These are phyloP conservation scores for Zygotorulaspora sp. DNA, from an alignment of 805 yeast species.

Conservation along the genomic window DNA sequence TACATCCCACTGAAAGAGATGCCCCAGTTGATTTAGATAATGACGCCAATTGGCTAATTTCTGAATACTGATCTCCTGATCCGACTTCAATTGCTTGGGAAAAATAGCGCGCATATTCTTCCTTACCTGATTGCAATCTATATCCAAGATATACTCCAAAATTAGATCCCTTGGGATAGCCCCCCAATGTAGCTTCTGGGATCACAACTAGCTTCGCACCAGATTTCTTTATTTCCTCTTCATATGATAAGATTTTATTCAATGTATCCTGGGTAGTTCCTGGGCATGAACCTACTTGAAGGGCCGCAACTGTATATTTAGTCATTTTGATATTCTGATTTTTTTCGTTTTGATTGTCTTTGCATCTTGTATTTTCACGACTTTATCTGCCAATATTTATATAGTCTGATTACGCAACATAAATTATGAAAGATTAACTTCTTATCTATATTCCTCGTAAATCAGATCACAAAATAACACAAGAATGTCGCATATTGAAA, in stretches of 20 bases:
- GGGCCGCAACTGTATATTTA: slow-evolving; percentile 39
- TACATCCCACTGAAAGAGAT: slow-evolving; percentile 39
- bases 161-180: slow-evolving; percentile 43
- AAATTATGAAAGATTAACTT: no score
- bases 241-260: slow-evolving; percentile 38
- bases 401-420: no score
- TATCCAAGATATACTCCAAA: slow-evolving; percentile 43
- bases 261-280: slow-evolving; percentile 38
- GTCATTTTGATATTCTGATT: no score
- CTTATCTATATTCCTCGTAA: no score
- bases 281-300: slow-evolving; percentile 41
- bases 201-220: slow-evolving; percentile 40
- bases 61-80: slow-evolving; percentile 29
- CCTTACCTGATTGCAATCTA: slow-evolving; percentile 40
- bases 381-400: no score
- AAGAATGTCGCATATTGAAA: no score
- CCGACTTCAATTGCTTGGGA: slow-evolving; percentile 37
- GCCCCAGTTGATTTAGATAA: slow-evolving; percentile 37
- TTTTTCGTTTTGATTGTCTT: no score
- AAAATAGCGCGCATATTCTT: slow-evolving; percentile 37
- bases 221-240: slow-evolving; percentile 33
- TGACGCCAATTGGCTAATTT: slow-evolving; percentile 34
- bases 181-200: slow-evolving; percentile 46
- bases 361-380: no score
- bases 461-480: no score